These are phyloP conservation scores for Globisporangium sylvaticum DNA, from an alignment of 352 stramenopile genomes.

Conservation along the genomic window DNA sequence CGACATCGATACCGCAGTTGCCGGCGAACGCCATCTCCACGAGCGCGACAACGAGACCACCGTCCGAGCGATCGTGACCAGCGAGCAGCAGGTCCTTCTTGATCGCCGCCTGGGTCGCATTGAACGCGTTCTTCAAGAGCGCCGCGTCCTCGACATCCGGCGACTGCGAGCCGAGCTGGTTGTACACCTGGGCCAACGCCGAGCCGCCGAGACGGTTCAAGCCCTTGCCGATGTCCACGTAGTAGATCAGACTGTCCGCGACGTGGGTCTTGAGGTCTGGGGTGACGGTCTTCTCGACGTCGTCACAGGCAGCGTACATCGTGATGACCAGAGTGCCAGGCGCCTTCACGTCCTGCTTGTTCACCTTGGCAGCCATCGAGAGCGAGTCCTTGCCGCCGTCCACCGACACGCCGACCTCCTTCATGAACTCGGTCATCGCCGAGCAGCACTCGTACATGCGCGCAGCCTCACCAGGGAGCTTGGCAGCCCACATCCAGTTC, in stretches of 20 bases:
- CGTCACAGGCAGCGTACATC: slow-evolving; percentile 95
- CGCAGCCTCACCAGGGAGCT: slow-evolving; percentile 96
- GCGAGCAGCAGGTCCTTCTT: slow-evolving; percentile 90
- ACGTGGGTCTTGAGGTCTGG: slow-evolving; percentile 94
- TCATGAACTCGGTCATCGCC: slow-evolving; percentile 94
- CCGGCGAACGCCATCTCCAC: slow-evolving; percentile 99
- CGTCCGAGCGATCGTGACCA: slow-evolving; percentile 98
- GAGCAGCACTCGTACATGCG: slow-evolving; percentile 98
- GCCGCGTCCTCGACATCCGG: slow-evolving; percentile 93
- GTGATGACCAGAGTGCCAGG: slow-evolving; percentile 97
- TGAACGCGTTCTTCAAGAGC: slow-evolving; percentile 93
- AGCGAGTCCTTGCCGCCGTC: slow-evolving; percentile 99
- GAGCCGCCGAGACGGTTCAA: slow-evolving; percentile 94
- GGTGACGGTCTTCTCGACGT: slow-evolving; percentile 96
- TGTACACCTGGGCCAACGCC: slow-evolving; percentile 93
- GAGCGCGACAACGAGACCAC: slow-evolving; percentile 93
- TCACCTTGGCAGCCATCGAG: slow-evolving; percentile 96
- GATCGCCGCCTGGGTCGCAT: slow-evolving; percentile 91
- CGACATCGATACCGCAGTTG: slow-evolving; percentile 95
- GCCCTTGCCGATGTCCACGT: slow-evolving; percentile 93
- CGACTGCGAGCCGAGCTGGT: slow-evolving; percentile 77
- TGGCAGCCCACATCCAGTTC: slow-evolving; percentile 99
- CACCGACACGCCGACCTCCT: slow-evolving; percentile 94
- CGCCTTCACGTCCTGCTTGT: slow-evolving; percentile 96
- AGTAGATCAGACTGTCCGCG: slow-evolving; percentile 86